Evolutionary conservation across 371 early-diverging fungal genomes (phyloP), one percentile per base, ranked within the genome.

Genomic region (Mucor saturninus): DNA sequence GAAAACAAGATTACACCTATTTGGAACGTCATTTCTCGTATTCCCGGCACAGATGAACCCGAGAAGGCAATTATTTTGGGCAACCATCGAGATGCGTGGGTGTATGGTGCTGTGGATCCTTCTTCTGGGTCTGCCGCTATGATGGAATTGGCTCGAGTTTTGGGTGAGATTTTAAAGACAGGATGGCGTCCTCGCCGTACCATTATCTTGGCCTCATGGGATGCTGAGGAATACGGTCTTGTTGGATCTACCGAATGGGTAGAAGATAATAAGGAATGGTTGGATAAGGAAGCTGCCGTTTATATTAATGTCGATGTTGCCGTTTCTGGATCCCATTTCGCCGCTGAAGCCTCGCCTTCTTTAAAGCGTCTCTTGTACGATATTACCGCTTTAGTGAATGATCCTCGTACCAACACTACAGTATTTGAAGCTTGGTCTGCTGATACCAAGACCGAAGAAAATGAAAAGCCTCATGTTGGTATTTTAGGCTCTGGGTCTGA

Each of bases 201-300:
- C 3, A 81, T 90, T 21, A 62, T 87, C 5, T 61, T 90, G 21
- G 88, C 86, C 14, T 86, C 86, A 32, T 90, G 90, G 90, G 90
- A 90, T 72, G 90, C 80, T 28, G 87, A 86, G 57, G 89, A 86
- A 58, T 88, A 86, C 69, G 87, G 89, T 7, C 58, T 82, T 26
- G 67, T 88, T 50, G 90, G 90, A 1, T 86, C 88, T 9, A 90
- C 90, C 6, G 90, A 90, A 70, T 90, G 86, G 86, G 90, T 88
- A 0, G 90, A 90, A 64, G 85, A 89, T 51, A 70, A 87, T 42
- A 66, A 79, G 29, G 76, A 75, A 39, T 81, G 83, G 84, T 72
- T 90, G 7, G 72, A 72, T 43, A 75, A 80, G 9, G 72, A 83
- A 48, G 86, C 74, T 1, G 72, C 85, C 14, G 86, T 79, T 4